Evolutionary conservation across 805 yeast species (phyloP), one percentile per base, ranked within the genome.

Genomic region (Wickerhamomyces ciferrii): DNA sequence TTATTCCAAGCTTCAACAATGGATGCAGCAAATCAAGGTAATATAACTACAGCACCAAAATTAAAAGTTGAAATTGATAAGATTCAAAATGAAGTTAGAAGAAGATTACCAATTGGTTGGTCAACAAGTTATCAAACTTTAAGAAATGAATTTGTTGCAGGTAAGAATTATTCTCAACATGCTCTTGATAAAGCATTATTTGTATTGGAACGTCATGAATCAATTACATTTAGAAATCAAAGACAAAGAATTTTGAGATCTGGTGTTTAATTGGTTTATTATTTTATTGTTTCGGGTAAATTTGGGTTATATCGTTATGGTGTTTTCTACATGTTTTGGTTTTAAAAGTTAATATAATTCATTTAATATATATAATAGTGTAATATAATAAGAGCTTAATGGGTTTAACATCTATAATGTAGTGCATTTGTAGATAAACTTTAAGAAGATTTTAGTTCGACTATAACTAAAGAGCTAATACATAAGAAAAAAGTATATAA

Each of bases 61-160:
- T 69, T 83, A 48, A 76, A 81, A 41, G 76, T 77, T 35, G 94
- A 91, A 59, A 89, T 92, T 41, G 76, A 79, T 53, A 76, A 74
- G 57, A 87, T 94, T 45, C 97, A 91, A 61, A 81, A 78, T 42
- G 96, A 89, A 63, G 75, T 94, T 55, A 82, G 89, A 65, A 82
- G 94, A 66, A 81, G 98, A 65, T 74, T 94, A 53, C 97, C 98
- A 15, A 84, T 94, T 52, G 99, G 99, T 19, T 94, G 96, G 91
- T 86, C 96, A 34, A 90, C 98, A 0, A 83, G 92, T 17, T 87
- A 88, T 63, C 80, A 78, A 53, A 89, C 96, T 4, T 74, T 94
- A 47, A 77, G 87, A 56, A 79, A 84, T 49, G 97, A 92, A 67
- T 86, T 91, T 63, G 87, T 86, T 18, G 83, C 76, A 29, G 75